Evolutionary conservation across 176 grass and related monocot species (phyloP), one percentile per base, ranked within the genome.

Genomic region (Oryza rufipogon): DNA sequence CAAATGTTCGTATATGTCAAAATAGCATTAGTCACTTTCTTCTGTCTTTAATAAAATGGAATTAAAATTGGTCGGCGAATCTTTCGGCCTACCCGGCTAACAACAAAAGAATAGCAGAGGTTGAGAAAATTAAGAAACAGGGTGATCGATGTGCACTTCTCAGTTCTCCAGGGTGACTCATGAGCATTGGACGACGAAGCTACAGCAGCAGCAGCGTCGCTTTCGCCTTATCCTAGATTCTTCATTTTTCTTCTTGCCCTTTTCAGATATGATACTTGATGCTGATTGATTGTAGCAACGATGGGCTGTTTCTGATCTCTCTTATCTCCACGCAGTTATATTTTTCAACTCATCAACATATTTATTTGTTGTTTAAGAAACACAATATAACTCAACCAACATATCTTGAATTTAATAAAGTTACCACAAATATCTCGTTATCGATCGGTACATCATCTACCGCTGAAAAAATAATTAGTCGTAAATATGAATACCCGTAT

Each of bases 131-230:
- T 54, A 15, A 19, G 6, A 49, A 15, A 15, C 47, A 49, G 47
- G 10, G 30, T 3, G 30, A 32, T 32, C 2, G 66, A 76, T 70
- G 66, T 49, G 0, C 70, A 87, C 64, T 64, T 71, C 60, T 90
- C 84, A 13, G 74, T 75, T 20, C 22, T 81, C 48, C 72, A 85
- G 89, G 0, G 89, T 91, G 63, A 85, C 42, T 67, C 44, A 56
- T 25, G 63, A 74, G 5, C 78, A 51, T 58, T 17, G n/a, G 58
- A 32, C 30, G 30, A 32, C 30, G 30, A 25, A 22, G 56, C 12
- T 76, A 42, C 9, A 32, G 76, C 9, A 15, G 36, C 15, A 56
- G 11, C 64, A 63, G 3, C 15, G 34, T 87, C 64, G 46, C 49
- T 70, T 75, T 87, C 78, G 36, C 49, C 49, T 82, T 69, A 81